Percentiles rank a stretch among this genome's conserved stretches.
Evolutionary conservation across 2,329 filamentous ascomycete genomes (phyloP).

Genomic region (Fusarium cicatricum): DNA sequence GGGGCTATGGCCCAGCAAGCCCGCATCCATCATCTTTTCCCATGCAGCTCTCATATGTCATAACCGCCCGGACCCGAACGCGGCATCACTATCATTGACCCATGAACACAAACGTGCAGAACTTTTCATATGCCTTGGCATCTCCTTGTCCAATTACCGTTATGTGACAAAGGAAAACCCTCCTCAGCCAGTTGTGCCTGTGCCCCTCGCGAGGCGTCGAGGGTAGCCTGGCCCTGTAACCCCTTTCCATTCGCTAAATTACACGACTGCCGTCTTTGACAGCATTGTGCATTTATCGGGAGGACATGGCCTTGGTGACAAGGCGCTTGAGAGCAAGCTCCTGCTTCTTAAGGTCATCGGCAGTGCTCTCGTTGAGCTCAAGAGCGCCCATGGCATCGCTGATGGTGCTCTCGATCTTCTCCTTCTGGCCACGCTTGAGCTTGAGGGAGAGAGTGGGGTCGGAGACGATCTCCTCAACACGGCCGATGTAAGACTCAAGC

Average conservation of each 20-base stretch:
- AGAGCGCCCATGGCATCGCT: conserved; percentile 98
- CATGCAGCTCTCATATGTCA: conserved; percentile 43
- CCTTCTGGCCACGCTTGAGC: conserved; percentile 99
- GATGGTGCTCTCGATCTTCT: conserved; percentile 98
- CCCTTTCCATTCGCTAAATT: conserved; percentile 28
- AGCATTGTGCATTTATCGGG: conserved; percentile 68
- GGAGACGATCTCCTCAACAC: conserved; percentile 98
- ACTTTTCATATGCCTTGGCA: conserved; percentile 48
- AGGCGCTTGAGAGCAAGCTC: conserved; percentile 97
- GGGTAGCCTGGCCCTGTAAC: conserved; percentile 28
- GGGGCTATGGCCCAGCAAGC: conserved; percentile 36
- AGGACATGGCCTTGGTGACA: conserved; percentile 98
- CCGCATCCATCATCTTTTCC: conserved; percentile 33
- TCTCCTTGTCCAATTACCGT: conserved; percentile 45
- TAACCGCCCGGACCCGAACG: conserved; percentile 35
- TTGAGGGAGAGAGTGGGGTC: conserved; percentile 96
- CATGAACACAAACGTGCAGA: conserved; percentile 46
- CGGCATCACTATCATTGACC: conserved; percentile 37
- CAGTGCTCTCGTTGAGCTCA: conserved; percentile 89
- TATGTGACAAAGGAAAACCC: conserved; percentile 43
- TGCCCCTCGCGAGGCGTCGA: conserved; percentile 28
- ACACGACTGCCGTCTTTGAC: conserved; percentile 24
- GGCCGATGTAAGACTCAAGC: conserved; percentile 98
- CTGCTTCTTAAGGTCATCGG: conserved; percentile 99
- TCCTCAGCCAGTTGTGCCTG: conserved; percentile 27